Evolutionary conservation across 345 rosid genomes (phyloP).

Genomic region (Eucalyptus viminalis): DNA sequence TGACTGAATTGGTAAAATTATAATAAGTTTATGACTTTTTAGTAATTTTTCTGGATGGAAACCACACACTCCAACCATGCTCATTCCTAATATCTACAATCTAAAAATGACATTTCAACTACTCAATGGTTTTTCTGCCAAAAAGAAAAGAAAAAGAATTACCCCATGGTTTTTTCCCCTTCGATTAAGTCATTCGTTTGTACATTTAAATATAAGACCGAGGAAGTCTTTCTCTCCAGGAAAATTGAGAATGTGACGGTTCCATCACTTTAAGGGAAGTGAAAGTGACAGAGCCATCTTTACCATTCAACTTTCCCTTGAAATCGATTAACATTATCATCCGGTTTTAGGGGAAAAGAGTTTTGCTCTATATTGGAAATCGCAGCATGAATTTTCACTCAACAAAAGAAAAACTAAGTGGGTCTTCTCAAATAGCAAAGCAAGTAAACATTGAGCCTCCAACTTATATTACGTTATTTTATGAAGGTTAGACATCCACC

Average conservation of each 20-base stretch:
- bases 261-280: not conserved
- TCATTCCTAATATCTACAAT: too few species aligned
- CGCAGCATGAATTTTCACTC: not conserved
- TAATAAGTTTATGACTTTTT: too few species aligned
- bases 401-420: not conserved
- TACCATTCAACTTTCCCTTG: not conserved
- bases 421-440: not conserved
- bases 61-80: too few species aligned
- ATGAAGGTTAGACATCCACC: not conserved
- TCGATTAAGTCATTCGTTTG: not conserved
- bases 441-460: not conserved
- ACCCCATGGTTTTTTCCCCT: not conserved
- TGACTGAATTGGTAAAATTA: fast-evolving
- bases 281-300: not conserved
- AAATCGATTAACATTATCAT: not conserved
- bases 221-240: not conserved
- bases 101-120: too few species aligned
- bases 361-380: not conserved
- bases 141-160: not conserved
- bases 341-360: not conserved
- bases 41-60: fast-evolving
- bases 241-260: not conserved
- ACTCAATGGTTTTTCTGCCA: too few species aligned
- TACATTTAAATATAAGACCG: not conserved
- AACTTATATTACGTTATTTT: not conserved